Evolutionary conservation across 2,329 filamentous ascomycete genomes (phyloP), one percentile per base, ranked within the genome.

Genomic region (Dryadomyces quercivorus): DNA sequence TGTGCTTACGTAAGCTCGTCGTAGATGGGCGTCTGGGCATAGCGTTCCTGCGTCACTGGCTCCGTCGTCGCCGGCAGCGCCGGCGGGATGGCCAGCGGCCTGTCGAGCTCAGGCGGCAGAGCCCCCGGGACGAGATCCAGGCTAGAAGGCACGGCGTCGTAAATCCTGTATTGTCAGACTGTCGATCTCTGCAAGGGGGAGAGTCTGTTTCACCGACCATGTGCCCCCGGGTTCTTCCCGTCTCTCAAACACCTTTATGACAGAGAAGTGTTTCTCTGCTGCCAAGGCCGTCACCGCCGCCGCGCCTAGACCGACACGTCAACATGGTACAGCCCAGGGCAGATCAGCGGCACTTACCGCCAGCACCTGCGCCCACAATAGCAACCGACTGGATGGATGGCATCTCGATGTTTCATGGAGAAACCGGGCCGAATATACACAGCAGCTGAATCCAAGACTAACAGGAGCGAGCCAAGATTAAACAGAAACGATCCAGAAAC

Each of bases 281-380:
- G 71, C 67, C 13, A 77, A 64, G 1, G 74, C 72, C 0, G 73
- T 72, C 0, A 73, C 73, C 0, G 75, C 70, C 1, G 72, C 63
- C 2, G 73, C 70, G n/a, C 75, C 75, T 76, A 26, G 1, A 47
- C 8, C 20, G 5, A n/a, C 9, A 1, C 5, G 5, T 36, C 22
- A 8, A 12, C 15, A 22, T 45, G 26, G 20, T 7, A 50, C 20
- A 22, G 3, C 4, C 10, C 9, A 3, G 7, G n/a, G 16, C 31
- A 22, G 40, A 16, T 13, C 12, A 21, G 3, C 38, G 5, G 16
- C 12, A 13, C 18, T 21, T 53, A 58, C 57, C 57, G 3, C 57
- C 48, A 12, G 58, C 57, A 10, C 58, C 58, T 5, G 57, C 58
- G n/a, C 58, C 58, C 16, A 59, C 49, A 16, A 59, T 55, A 42